phyloP scores from a whole-genome alignment of 345 rosid species.

The rapeseed (Brassica napus) region Da-Ae NC_063448.1:6441001-6441500 shows the following conservation, averaged over 20 bases:
- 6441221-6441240: conserved; percentile 87
- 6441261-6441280: conserved; percentile 68
- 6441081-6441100: background rate
- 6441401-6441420: conserved; percentile 71
- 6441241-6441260: conserved; percentile 81
- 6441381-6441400: conserved; percentile 80
- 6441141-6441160: conserved; percentile 76
- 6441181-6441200: conserved; percentile 67
- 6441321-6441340: background rate
- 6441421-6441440: conserved; percentile 69
- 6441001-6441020: conserved; percentile 79
- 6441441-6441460: conserved; percentile 76
- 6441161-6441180: conserved; percentile 67
- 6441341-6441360: conserved; percentile 40
- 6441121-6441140: background rate
- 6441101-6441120: background rate
- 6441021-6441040: conserved; percentile 84
- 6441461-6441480: conserved; percentile 68
- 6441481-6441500: conserved; percentile 81
- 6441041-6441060: background rate
- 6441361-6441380: conserved; percentile 75
- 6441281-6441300: background rate
- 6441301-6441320: background rate
- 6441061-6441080: conserved; percentile 11
- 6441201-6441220: conserved; percentile 82